A percentile compares a stretch with the other conserved stretches of the same genome.
Conservation (phyloP, 2,329 filamentous ascomycete genomes). For the Fusarium cyanostomum region DNA sequence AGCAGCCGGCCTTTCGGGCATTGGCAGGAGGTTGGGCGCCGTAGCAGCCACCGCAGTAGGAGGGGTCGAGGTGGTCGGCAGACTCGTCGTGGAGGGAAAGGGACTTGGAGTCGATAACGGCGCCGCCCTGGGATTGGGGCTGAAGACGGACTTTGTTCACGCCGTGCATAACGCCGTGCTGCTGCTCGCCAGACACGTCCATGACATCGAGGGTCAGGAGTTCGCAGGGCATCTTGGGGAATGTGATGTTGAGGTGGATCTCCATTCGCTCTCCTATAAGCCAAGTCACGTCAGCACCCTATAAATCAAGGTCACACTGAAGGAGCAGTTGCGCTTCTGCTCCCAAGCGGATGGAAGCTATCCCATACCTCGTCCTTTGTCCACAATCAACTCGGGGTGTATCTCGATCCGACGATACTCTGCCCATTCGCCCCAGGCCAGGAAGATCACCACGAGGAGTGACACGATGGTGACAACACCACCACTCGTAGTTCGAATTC, state of each 20-base stretch:
- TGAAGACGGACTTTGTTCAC: slow-evolving; percentile 88
- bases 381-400: slow-evolving; percentile 91
- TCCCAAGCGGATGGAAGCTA: not conserved
- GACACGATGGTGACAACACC: slow-evolving; percentile 95
- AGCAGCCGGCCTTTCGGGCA: slow-evolving; percentile 86
- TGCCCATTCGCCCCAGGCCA: slow-evolving; percentile 94
- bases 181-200: slow-evolving; percentile 97
- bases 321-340: not conserved
- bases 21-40: slow-evolving; percentile 78
- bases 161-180: slow-evolving; percentile 92
- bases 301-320: not conserved
- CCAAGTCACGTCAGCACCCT: slow-evolving; percentile 35
- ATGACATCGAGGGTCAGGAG: slow-evolving; percentile 97
- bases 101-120: slow-evolving; percentile 74
- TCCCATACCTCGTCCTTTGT: slow-evolving; percentile 86
- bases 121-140: slow-evolving; percentile 76
- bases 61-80: slow-evolving; percentile 82
- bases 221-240: slow-evolving; percentile 93
- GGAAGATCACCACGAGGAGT: slow-evolving; percentile 85
- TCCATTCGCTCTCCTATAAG: slow-evolving; percentile 92
- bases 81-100: slow-evolving; percentile 73
- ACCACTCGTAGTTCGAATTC: slow-evolving; percentile 93
- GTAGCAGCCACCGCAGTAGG: slow-evolving; percentile 95
- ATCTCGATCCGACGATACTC: slow-evolving; percentile 90
- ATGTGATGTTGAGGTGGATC: slow-evolving; percentile 97